A percentile compares a stretch with the other conserved stretches of the same genome.
phyloP scores from a whole-genome alignment of 208 protist species.

The Leishmania amazonensis region DNA sequence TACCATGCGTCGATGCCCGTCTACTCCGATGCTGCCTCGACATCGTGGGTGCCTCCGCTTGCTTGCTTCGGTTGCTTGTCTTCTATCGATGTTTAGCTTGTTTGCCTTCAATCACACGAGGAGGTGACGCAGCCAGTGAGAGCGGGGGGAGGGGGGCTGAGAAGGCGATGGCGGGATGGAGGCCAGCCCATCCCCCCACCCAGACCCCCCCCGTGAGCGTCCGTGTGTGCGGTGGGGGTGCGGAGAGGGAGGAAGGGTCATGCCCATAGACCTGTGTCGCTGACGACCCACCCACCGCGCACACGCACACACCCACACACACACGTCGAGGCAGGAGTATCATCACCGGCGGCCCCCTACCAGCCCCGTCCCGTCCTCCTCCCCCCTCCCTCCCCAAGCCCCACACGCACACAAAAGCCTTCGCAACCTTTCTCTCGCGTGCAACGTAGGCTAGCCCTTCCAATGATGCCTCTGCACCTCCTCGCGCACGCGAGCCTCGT shows the following conservation, averaged over 20 bases:
- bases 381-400: background rate
- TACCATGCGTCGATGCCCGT: background rate
- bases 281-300: background rate
- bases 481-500: slow-evolving; percentile 85
- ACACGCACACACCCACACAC: background rate
- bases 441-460: slow-evolving; percentile 17
- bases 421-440: background rate
- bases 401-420: background rate
- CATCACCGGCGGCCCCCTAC: no score
- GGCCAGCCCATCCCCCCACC: background rate
- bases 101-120: background rate
- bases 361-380: no score
- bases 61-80: background rate
- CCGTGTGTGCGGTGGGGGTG: background rate
- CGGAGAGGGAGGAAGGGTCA: background rate
- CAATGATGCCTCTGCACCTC: slow-evolving; percentile 81
- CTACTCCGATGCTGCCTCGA: background rate
- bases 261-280: background rate
- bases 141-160: background rate
- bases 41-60: background rate
- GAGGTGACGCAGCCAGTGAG: background rate
- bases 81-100: background rate
- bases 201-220: background rate
- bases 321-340: no score
- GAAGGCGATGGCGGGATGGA: background rate